These are phyloP conservation scores for Pilatotrama ljubarskyi DNA, from an alignment of 768 basidiomycete genomes.

Conservation along the genomic window DNA sequence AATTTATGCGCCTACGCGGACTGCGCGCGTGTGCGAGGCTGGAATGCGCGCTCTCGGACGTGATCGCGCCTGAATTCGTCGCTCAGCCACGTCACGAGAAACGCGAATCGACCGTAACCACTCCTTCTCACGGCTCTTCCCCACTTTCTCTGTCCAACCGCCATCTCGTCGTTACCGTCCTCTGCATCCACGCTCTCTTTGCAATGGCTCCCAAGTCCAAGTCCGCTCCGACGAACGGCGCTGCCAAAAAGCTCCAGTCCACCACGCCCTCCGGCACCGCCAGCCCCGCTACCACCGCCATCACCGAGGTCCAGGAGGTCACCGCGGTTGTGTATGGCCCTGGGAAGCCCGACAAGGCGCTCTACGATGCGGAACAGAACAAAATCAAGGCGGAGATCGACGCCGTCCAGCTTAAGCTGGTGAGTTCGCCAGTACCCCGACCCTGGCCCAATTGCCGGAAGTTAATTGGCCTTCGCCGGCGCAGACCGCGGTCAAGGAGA, in stretches of 20 bases:
- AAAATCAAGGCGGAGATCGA: slow-evolving; percentile 84
- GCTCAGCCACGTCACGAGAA: slow-evolving; percentile 30
- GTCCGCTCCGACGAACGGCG: slow-evolving; percentile 43
- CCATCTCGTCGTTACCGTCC: slow-evolving; percentile 29
- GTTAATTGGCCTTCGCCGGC: slow-evolving; percentile 11
- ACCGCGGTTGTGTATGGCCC: slow-evolving; percentile 29
- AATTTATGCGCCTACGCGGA: slow-evolving; percentile 1
- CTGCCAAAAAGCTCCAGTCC: slow-evolving; percentile 38
- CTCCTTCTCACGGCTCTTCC: slow-evolving; percentile 17
- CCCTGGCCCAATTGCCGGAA: slow-evolving; percentile 2
- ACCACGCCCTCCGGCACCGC: slow-evolving; percentile 42
- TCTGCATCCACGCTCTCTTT: slow-evolving; percentile 24
- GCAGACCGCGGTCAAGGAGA: slow-evolving; percentile 72
- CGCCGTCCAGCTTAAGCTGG: slow-evolving; percentile 73
- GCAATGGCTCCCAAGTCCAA: slow-evolving; percentile 56
- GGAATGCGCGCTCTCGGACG: background rate
- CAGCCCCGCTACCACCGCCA: slow-evolving; percentile 33
- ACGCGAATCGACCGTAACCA: slow-evolving; percentile 12
- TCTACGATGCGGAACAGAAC: slow-evolving; percentile 85
- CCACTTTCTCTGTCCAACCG: slow-evolving; percentile 26
- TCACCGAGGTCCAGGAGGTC: slow-evolving; percentile 24
- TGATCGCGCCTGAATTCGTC: slow-evolving; percentile 1
- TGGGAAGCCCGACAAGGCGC: slow-evolving; percentile 81
- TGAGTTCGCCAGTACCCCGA: slow-evolving; percentile 41
- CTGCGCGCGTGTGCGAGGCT: background rate